These are phyloP conservation scores for Suhomyces vadensis DNA, from an alignment of 805 yeast genomes.

Conservation along the genomic window DNA sequence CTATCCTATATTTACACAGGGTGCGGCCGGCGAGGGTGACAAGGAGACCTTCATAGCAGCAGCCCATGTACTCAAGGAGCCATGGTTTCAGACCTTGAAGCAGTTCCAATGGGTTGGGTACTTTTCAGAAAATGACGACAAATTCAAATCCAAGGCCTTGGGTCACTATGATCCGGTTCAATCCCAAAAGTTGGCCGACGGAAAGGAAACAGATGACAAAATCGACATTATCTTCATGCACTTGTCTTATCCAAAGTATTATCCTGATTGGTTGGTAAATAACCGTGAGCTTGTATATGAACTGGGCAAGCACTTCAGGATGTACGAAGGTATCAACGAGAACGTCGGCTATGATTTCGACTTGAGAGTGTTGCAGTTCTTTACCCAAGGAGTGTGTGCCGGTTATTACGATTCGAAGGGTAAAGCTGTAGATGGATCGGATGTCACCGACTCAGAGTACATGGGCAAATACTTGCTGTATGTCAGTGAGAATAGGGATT, in stretches of 20 bases:
- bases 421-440: conserved; percentile 26
- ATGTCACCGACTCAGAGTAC: conserved; percentile 25
- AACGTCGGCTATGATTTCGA: conserved; percentile 46
- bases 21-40: conserved; percentile 78
- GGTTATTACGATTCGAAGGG: conserved; percentile 33
- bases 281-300: conserved; percentile 39
- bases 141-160: conserved; percentile 28
- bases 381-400: conserved; percentile 40
- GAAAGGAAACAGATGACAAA: conserved; percentile 7
- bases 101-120: conserved; percentile 42
- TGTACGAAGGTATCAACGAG: conserved; percentile 37
- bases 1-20: conserved; percentile 69
- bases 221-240: conserved; percentile 49
- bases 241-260: conserved; percentile 57
- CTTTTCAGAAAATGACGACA: conserved; percentile 27
- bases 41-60: conserved; percentile 76
- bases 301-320: conserved; percentile 37
- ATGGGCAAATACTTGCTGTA: conserved; percentile 36
- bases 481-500: conserved; percentile 24
- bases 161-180: conserved; percentile 42
- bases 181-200: conserved; percentile 14
- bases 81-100: conserved; percentile 56
- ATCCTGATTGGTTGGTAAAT: conserved; percentile 30
- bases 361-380: conserved; percentile 38
- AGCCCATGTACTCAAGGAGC: conserved; percentile 50